Percentiles rank a stretch among this genome's conserved stretches.
Conservation (phyloP, 129 eudicot species). For the Heracleum sosnowskyi region DNA sequence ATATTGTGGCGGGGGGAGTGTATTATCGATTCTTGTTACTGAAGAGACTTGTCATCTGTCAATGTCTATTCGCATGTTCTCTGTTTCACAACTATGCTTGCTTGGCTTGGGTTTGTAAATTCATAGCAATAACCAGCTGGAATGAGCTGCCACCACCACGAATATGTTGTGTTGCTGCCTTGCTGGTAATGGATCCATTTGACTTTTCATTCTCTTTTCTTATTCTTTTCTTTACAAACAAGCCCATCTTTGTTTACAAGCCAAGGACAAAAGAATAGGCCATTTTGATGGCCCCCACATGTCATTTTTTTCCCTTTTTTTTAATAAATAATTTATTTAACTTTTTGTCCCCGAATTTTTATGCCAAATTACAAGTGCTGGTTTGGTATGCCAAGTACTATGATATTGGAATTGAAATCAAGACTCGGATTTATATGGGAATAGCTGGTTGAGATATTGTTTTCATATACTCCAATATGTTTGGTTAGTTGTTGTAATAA, state of each 20-base stretch:
- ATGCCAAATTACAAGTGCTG: too few species aligned
- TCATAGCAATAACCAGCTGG: neutral
- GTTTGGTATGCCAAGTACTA: too few species aligned
- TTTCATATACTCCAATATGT: too few species aligned
- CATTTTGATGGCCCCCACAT: neutral
- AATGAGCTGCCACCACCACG: slow-evolving; percentile 5
- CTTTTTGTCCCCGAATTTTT: too few species aligned
- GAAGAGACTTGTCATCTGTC: neutral
- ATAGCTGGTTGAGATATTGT: too few species aligned
- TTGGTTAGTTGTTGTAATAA: too few species aligned
- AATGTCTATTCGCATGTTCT: neutral
- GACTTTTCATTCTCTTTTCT: neutral
- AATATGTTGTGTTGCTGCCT: neutral
- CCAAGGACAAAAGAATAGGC: neutral
- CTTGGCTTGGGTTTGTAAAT: neutral
- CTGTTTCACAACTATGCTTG: neutral
- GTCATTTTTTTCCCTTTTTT: neutral
- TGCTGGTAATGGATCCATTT: neutral
- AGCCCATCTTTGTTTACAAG: neutral
- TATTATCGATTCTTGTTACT: neutral
- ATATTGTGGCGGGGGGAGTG: slow-evolving; percentile 3
- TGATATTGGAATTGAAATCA: too few species aligned
- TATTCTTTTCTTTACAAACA: neutral
- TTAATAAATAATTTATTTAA: too few species aligned
- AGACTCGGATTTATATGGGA: too few species aligned